Conservation (phyloP, 768 basidiomycete species). For the Serendipita vermifera region DNA sequence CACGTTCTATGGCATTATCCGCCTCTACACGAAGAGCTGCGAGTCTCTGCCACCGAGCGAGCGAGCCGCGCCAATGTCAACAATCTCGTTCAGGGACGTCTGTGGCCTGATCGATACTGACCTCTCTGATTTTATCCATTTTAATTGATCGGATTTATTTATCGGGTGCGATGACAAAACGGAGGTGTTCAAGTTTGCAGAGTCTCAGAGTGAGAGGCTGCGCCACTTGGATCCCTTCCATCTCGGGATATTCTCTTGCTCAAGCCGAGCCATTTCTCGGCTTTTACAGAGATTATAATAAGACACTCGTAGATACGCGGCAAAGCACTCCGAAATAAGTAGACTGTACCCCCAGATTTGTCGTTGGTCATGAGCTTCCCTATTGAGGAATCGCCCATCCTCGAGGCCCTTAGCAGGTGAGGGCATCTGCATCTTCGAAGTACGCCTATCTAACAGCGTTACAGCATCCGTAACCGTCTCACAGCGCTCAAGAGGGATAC, state of each 20-base stretch:
- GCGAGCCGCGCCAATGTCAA: too few relatives aligned
- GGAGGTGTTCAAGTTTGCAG: too few relatives aligned
- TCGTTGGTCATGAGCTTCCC: conserved; percentile 9
- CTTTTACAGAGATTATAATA: too few relatives aligned
- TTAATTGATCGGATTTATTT: too few relatives aligned
- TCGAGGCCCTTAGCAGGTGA: conserved; percentile 88
- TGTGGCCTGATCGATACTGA: conserved; percentile 16
- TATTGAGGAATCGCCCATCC: conserved; percentile 70
- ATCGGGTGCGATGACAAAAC: too few relatives aligned
- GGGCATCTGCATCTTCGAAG: conserved; percentile 17
- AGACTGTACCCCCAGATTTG: too few relatives aligned
- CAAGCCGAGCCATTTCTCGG: too few relatives aligned
- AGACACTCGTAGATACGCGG: too few relatives aligned
- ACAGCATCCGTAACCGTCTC: conserved; percentile 84
- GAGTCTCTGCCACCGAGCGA: conserved; percentile 31
- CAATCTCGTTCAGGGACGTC: neutral
- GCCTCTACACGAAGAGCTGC: conserved; percentile 68
- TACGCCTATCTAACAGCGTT: conserved; percentile 6
- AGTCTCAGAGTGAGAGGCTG: too few relatives aligned
- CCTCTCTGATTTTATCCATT: conserved; percentile 37
- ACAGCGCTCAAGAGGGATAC: conserved; percentile 90
- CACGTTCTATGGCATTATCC: conserved; percentile 65
- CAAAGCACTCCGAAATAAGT: too few relatives aligned
- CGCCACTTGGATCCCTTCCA: too few relatives aligned
- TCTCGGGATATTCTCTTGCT: too few relatives aligned